phyloP scores from a whole-genome alignment of 1,284 basidiomycete species.

The Ceratobasidium sp. region DNA sequence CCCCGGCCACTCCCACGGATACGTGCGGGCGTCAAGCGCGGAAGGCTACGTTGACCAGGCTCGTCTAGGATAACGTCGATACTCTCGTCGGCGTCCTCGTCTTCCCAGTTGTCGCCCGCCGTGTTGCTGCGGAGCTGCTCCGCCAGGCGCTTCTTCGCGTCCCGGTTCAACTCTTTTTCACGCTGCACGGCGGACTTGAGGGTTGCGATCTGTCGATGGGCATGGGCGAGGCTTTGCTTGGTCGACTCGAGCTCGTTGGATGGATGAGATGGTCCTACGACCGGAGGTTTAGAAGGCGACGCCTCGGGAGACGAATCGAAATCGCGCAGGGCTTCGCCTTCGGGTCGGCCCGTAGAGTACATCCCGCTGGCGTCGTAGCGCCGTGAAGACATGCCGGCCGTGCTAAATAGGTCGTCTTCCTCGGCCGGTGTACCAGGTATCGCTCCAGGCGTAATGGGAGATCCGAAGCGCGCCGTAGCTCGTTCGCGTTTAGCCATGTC shows the following conservation, averaged over 20 bases:
- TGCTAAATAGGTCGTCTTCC: slow-evolving; percentile 71
- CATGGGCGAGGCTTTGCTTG: slow-evolving; percentile 80
- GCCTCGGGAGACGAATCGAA: slow-evolving; percentile 75
- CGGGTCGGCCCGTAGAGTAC: slow-evolving; percentile 61
- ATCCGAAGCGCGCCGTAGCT: slow-evolving; percentile 69
- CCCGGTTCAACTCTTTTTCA: slow-evolving; percentile 81
- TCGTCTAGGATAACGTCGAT: slow-evolving; percentile 34
- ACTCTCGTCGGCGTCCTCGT: slow-evolving; percentile 44
- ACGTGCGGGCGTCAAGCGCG: slow-evolving; percentile 51
- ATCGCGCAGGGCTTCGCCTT: slow-evolving; percentile 59
- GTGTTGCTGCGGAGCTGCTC: slow-evolving; percentile 38
- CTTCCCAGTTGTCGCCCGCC: slow-evolving; percentile 43
- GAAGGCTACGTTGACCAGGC: slow-evolving; percentile 36
- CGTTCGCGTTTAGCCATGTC: slow-evolving; percentile 71
- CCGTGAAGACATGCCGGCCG: slow-evolving; percentile 69
- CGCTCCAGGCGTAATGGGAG: slow-evolving; percentile 71
- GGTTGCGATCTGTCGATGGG: slow-evolving; percentile 81
- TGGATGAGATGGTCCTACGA: slow-evolving; percentile 70
- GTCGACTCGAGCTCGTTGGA: slow-evolving; percentile 81
- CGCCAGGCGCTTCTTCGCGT: slow-evolving; percentile 57
- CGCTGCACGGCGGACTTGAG: slow-evolving; percentile 78
- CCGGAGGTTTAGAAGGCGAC: slow-evolving; percentile 67
- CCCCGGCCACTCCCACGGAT: slow-evolving; percentile 56
- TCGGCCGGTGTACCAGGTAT: slow-evolving; percentile 58
- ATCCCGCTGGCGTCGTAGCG: slow-evolving; percentile 68